Percentiles rank a stretch among this genome's conserved stretches.
phyloP scores from a whole-genome alignment of 768 basidiomycete species.

The Kwoniella europaea region DNA sequence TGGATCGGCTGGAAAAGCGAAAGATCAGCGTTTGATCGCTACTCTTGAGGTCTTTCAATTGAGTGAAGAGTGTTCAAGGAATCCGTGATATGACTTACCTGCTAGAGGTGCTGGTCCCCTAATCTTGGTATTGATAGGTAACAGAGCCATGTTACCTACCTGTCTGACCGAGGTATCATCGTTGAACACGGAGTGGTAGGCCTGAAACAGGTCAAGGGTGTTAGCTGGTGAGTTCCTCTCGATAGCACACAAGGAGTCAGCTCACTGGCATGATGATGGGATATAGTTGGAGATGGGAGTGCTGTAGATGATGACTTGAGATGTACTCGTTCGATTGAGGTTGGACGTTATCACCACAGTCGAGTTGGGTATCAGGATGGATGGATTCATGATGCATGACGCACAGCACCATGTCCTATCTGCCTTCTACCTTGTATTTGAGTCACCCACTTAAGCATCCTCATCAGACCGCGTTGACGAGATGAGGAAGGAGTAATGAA shows the following conservation, averaged over 20 bases:
- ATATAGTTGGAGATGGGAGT: background rate
- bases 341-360: background rate
- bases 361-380: no score
- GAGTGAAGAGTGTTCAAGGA: no score
- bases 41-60: no score
- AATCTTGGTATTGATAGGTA: conserved; percentile 88
- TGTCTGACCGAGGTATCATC: conserved; percentile 72
- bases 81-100: conserved; percentile 44
- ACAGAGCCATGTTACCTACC: conserved; percentile 85
- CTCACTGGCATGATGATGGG: conserved; percentile 13
- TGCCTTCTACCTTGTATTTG: background rate
- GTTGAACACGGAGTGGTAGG: conserved; percentile 94
- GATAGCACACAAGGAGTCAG: background rate
- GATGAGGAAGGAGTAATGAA: background rate
- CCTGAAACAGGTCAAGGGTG: conserved; percentile 62
- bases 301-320: background rate
- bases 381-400: conserved; percentile 3
- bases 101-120: conserved; percentile 86
- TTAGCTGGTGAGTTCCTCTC: no score
- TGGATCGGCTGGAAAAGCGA: conserved; percentile 68
- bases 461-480: background rate
- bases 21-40: background rate
- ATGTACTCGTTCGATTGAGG: background rate
- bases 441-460: background rate
- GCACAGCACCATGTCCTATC: conserved; percentile 5